These are phyloP conservation scores for Berberis vulgaris DNA, from an alignment of 164 flowering plant genomes.

Conservation along the genomic window DNA sequence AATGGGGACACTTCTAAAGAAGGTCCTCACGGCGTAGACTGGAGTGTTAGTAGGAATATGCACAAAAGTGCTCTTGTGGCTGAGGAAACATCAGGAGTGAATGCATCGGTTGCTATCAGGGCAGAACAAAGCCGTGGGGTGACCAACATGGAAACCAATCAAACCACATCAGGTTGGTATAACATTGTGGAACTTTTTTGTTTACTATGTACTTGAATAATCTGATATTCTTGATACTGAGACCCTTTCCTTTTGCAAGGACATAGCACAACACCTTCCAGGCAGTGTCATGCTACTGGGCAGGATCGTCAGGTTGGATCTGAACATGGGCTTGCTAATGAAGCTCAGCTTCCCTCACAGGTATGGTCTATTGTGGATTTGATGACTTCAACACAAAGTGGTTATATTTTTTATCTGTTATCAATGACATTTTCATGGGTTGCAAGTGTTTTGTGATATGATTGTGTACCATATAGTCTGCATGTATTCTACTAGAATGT, in stretches of 20 bases:
- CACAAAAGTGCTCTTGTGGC: conserved; percentile 21
- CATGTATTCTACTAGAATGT: too few species aligned
- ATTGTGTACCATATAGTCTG: too few species aligned
- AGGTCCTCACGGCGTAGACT: conserved; percentile 25
- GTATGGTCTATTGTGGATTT: conserved; percentile 19
- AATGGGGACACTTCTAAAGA: conserved; percentile 38
- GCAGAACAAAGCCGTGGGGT: conserved; percentile 41
- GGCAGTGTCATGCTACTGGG: conserved; percentile 24
- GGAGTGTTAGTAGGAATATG: conserved; percentile 11
- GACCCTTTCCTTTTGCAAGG: conserved; percentile 30
- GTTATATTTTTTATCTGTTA: too few species aligned
- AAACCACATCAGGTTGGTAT: conserved; percentile 38
- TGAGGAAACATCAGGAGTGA: conserved; percentile 23
- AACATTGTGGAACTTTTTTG: not conserved
- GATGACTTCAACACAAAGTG: not conserved
- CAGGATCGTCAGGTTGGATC: conserved; percentile 31
- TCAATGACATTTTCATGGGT: too few species aligned
- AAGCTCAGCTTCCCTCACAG: conserved; percentile 36
- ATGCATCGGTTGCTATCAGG: conserved; percentile 22
- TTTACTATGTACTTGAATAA: not conserved
- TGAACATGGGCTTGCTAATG: conserved; percentile 30
- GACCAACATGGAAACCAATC: conserved; percentile 21
- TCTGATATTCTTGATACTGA: conserved; percentile 3
- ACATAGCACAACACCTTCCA: conserved; percentile 31
- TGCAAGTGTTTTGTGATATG: too few species aligned